Conservation (phyloP, 169 alveolate genomes). For the Miamiensis avidus region DNA sequence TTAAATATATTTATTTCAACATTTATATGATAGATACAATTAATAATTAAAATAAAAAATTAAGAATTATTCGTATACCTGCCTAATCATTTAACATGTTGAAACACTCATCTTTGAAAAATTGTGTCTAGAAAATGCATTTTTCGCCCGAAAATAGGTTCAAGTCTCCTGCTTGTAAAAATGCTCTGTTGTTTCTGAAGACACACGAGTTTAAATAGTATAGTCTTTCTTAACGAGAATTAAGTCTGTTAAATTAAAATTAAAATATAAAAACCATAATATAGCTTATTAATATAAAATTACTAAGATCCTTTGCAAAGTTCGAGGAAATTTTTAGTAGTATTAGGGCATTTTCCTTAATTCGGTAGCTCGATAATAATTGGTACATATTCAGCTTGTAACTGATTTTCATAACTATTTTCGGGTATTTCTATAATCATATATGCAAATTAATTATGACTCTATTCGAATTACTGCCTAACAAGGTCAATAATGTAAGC, state of each 20-base stretch:
- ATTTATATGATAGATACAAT: background rate
- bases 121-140: background rate
- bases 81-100: background rate
- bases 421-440: background rate
- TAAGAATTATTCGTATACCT: background rate
- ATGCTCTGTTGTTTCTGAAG: background rate
- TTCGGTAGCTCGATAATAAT: background rate
- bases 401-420: background rate
- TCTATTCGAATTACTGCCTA: too few relatives aligned
- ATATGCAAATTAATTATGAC: background rate
- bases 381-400: background rate
- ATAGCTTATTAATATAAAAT: too few relatives aligned
- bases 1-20: too few relatives aligned
- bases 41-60: too few relatives aligned
- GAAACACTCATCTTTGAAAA: background rate
- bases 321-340: background rate
- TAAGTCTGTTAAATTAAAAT: background rate
- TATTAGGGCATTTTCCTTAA: background rate
- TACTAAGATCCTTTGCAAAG: background rate
- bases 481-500: too few relatives aligned
- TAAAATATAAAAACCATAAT: too few relatives aligned
- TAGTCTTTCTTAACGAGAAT: background rate
- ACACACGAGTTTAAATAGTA: background rate
- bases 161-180: background rate
- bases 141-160: background rate